Percentiles rank a stretch among this genome's conserved stretches.
phyloP scores from a whole-genome alignment of 768 basidiomycete species.

The Clitopilus passeckerianus region DNA sequence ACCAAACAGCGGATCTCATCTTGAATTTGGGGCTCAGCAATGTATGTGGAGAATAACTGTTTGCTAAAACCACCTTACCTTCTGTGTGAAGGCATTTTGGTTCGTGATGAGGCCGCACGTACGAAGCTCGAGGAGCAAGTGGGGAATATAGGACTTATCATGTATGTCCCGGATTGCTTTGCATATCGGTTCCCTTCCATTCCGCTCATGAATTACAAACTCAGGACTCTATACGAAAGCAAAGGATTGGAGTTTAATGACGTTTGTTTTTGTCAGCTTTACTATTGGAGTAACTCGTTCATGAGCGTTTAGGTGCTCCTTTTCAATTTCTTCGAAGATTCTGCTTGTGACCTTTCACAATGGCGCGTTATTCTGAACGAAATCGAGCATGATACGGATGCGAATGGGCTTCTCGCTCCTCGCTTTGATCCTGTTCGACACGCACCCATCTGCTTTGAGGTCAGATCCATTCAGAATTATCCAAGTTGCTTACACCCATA shows the following conservation, averaged over 20 bases:
- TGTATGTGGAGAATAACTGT: slow-evolving; percentile 31
- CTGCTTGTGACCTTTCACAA: slow-evolving; percentile 39
- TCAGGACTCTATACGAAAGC: slow-evolving; percentile 55
- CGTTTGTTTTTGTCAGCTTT: slow-evolving; percentile 21
- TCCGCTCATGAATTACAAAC: not conserved
- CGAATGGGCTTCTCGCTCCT: slow-evolving; percentile 26
- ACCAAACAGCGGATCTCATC: slow-evolving; percentile 32
- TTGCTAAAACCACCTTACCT: not conserved
- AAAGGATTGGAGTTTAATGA: slow-evolving; percentile 69
- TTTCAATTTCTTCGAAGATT: slow-evolving; percentile 74
- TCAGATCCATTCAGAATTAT: not conserved
- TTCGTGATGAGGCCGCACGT: slow-evolving; percentile 53
- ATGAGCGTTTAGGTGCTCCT: slow-evolving; percentile 49
- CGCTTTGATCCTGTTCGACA: slow-evolving; percentile 46
- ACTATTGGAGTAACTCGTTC: not conserved
- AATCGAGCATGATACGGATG: slow-evolving; percentile 12
- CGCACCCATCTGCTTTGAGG: slow-evolving; percentile 52
- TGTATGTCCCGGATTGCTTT: slow-evolving; percentile 34
- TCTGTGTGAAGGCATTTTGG: slow-evolving; percentile 51
- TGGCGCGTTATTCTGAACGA: slow-evolving; percentile 58
- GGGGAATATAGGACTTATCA: slow-evolving; percentile 53
- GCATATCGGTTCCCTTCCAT: not conserved
- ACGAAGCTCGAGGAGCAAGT: slow-evolving; percentile 43
- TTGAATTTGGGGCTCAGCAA: slow-evolving; percentile 63
- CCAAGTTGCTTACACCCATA: no score